Evolutionary conservation across 1,139 yeast species (phyloP).

Genomic region (Tardiomyces depauwii): DNA sequence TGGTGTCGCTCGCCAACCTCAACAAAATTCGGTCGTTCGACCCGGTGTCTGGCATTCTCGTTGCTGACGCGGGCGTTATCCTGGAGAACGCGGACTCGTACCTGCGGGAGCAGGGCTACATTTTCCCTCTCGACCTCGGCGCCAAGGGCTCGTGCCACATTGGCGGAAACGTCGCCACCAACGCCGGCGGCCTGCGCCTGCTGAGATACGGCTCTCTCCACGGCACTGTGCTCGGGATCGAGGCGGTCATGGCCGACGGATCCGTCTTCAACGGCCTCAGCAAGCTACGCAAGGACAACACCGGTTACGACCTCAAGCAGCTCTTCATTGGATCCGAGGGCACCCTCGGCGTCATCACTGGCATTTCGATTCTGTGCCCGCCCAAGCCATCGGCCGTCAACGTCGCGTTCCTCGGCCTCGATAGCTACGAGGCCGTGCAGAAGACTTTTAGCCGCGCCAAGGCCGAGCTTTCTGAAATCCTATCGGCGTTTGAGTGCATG

Average conservation of each 20-base stretch:
- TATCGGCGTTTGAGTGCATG: constrained; percentile 94
- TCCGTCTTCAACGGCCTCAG: constrained; percentile 69
- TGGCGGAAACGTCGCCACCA: constrained; percentile 93
- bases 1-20: constrained; percentile 56
- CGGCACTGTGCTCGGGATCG: constrained; percentile 84
- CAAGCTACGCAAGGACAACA: constrained; percentile 81
- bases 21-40: constrained; percentile 79
- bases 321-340: constrained; percentile 92
- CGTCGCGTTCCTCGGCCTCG: constrained; percentile 80
- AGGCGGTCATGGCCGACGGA: constrained; percentile 87
- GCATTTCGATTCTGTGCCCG: constrained; percentile 81
- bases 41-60: constrained; percentile 69
- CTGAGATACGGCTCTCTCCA: constrained; percentile 87
- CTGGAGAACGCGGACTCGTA: constrained; percentile 76
- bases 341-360: constrained; percentile 81
- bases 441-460: constrained; percentile 73
- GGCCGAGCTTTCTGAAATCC: constrained; percentile 66
- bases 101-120: constrained; percentile 70
- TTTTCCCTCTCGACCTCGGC: constrained; percentile 90
- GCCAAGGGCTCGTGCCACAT: constrained; percentile 97
- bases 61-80: constrained; percentile 85
- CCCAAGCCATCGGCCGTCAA: constrained; percentile 82
- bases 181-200: constrained; percentile 90
- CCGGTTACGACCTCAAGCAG: constrained; percentile 90
- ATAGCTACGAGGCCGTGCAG: constrained; percentile 72